Evolutionary conservation across 2,329 filamentous ascomycete genomes (phyloP).

Genomic region (Verticillium nubilum): DNA sequence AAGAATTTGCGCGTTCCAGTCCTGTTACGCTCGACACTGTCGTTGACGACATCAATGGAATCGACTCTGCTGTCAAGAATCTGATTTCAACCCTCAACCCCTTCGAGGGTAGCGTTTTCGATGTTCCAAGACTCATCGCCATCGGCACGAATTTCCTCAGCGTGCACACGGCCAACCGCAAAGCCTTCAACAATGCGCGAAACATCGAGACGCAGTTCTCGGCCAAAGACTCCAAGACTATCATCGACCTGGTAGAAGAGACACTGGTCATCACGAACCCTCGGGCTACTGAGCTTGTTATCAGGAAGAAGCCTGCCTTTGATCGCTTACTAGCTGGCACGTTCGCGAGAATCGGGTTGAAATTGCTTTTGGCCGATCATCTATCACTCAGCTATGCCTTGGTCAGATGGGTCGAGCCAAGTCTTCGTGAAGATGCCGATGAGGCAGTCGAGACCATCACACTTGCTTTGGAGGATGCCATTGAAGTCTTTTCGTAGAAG

Average conservation of each 20-base stretch:
- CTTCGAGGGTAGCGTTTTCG: not conserved
- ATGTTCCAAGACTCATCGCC: not conserved
- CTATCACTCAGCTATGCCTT: not conserved
- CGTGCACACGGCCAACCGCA: not conserved
- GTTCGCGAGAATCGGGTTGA: not conserved
- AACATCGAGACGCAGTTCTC: not conserved
- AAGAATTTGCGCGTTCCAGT: not conserved
- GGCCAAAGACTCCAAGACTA: not conserved
- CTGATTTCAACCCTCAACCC: not conserved
- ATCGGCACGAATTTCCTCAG: not conserved
- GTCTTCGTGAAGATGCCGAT: not conserved
- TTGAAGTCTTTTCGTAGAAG: not conserved
- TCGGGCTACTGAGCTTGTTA: not conserved
- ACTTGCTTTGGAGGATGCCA: not conserved
- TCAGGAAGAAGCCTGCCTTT: not conserved
- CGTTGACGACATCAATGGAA: not conserved
- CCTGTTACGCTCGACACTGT: not conserved
- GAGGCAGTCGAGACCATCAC: not conserved
- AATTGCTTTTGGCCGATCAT: not conserved
- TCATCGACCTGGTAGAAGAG: not conserved
- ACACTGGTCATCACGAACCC: not conserved
- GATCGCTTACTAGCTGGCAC: not conserved
- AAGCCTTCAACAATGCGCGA: not conserved
- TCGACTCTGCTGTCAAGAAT: not conserved
- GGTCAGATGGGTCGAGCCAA: not conserved